Conservation (phyloP, 305 asterid species). For the Ilex paraguariensis region DNA sequence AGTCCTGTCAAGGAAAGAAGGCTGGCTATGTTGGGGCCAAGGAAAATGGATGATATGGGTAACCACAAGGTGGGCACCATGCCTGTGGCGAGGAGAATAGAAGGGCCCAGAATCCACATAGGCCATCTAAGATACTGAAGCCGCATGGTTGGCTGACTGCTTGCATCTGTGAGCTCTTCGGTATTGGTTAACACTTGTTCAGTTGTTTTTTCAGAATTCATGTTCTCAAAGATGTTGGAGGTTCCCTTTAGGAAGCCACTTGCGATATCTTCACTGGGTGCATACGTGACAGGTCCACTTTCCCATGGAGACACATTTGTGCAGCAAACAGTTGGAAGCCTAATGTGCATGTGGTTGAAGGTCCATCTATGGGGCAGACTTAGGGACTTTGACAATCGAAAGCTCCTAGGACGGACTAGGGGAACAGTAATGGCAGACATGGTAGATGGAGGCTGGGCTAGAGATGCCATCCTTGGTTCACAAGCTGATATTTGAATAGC, state of each 20-base stretch:
- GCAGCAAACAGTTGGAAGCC: slow-evolving; percentile 26
- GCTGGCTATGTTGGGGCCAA: slow-evolving; percentile 90
- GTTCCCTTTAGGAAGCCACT: slow-evolving; percentile 34
- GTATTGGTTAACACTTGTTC: slow-evolving; percentile 34
- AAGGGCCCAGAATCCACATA: slow-evolving; percentile 83
- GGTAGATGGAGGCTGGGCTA: slow-evolving; percentile 35
- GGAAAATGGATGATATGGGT: slow-evolving; percentile 74
- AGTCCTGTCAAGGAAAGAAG: slow-evolving; percentile 88
- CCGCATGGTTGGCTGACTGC: slow-evolving; percentile 20
- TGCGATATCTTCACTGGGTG: slow-evolving; percentile 31
- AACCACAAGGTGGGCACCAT: slow-evolving; percentile 91
- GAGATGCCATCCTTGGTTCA: slow-evolving; percentile 46
- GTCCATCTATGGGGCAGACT: slow-evolving; percentile 17
- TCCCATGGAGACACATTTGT: slow-evolving; percentile 62
- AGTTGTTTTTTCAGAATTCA: slow-evolving; percentile 32
- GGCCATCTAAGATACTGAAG: slow-evolving; percentile 46
- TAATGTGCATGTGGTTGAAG: slow-evolving; percentile 8
- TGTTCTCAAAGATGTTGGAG: slow-evolving; percentile 51
- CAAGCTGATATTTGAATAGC: slow-evolving; percentile 11
- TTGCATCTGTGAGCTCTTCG: slow-evolving; percentile 22
- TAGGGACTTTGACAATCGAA: slow-evolving; percentile 28
- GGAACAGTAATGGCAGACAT: slow-evolving; percentile 26
- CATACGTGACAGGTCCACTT: slow-evolving; percentile 62
- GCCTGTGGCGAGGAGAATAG: slow-evolving; percentile 71
- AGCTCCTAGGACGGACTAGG: slow-evolving; percentile 23